phyloP scores from a whole-genome alignment of 768 basidiomycete genomes.

The Arthromyces matolae region DNA sequence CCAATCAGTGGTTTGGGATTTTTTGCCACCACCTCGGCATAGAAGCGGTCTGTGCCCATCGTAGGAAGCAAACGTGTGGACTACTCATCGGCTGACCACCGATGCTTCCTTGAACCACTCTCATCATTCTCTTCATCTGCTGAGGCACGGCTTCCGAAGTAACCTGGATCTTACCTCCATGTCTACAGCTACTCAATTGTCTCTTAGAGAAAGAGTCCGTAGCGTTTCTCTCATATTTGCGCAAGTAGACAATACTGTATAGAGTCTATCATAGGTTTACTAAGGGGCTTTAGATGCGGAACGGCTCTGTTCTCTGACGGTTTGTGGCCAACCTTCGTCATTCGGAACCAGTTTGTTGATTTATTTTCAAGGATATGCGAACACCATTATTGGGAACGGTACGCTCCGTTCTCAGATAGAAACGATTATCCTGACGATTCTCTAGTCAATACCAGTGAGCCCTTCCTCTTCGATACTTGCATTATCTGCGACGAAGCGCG shows the following conservation, averaged over 20 bases:
- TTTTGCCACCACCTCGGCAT: too few species aligned
- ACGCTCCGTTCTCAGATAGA: background rate
- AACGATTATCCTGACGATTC: background rate
- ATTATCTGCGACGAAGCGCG: too few species aligned
- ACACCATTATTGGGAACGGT: slow-evolving; percentile 5
- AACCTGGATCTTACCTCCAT: background rate
- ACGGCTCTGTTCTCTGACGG: background rate
- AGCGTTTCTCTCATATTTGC: background rate
- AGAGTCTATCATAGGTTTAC: too few species aligned
- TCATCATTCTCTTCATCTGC: too few species aligned
- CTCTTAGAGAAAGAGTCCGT: background rate
- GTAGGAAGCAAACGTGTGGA: too few species aligned
- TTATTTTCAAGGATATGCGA: slow-evolving; percentile 1
- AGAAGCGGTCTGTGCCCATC: too few species aligned
- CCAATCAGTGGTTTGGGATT: too few species aligned
- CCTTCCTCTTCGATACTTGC: background rate
- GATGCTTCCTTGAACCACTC: too few species aligned
- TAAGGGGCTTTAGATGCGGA: too few species aligned
- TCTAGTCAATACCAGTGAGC: slow-evolving; percentile 11
- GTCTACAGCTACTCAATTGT: background rate
- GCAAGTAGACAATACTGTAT: too few species aligned
- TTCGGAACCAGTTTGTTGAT: background rate
- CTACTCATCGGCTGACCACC: too few species aligned
- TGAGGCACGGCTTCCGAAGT: too few species aligned
- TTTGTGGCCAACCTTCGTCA: background rate